Base-by-base conservation (phyloP, 768 basidiomycete genomes). In the Coprinellus aureogranulatus region DNA sequence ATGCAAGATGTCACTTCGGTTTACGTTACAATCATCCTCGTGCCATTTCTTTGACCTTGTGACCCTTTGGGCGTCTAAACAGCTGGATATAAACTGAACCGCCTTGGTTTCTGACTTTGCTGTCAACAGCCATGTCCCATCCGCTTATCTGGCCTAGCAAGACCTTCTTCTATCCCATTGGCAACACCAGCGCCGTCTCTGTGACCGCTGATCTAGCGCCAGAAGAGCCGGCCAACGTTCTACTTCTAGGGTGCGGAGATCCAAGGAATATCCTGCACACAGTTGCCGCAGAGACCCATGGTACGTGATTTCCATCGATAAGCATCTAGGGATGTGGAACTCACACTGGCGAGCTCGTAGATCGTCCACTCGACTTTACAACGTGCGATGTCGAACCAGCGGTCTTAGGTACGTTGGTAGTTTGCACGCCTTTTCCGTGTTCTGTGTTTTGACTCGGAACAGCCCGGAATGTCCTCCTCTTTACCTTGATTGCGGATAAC, bases 191-290 rank as follows among this genome's bases (percentile, higher is more conserved):
- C 4, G 78, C 86, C 5, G 68, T 81, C 3, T 79, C 72, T 41
- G 69, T 87, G n/a, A 79, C 79, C 3, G 68, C 77, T 53, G 72
- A 77, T 34, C 64, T 86, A 3, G 66, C 80, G 53, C 76, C 78
- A 0, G 82, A 82, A 59, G 67, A 76, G 53, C 53, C 67, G 22
- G 82, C 80, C 4, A 65, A 76, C 16, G 64, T 84, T 20, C 72
- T 87, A 2, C 75, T 84, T 20, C 70, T 85, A 22, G 84, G 78
- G 22, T 85, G 83, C 60, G 84, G 84, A 20, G 85, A 86, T 61
- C 78, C 81, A 10, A 68, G 83, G 22, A 81, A 77, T 53, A 75
- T 86, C 16, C 57, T 86, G 16, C 82, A 80, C 63, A 84, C 82
- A 0, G 56, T 82, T 1, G 68, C 67, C 58, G 73, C 75, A 57